These are phyloP conservation scores for Podila verticillata DNA, from an alignment of 192 early-diverging fungal species.

Conservation along the genomic window DNA sequence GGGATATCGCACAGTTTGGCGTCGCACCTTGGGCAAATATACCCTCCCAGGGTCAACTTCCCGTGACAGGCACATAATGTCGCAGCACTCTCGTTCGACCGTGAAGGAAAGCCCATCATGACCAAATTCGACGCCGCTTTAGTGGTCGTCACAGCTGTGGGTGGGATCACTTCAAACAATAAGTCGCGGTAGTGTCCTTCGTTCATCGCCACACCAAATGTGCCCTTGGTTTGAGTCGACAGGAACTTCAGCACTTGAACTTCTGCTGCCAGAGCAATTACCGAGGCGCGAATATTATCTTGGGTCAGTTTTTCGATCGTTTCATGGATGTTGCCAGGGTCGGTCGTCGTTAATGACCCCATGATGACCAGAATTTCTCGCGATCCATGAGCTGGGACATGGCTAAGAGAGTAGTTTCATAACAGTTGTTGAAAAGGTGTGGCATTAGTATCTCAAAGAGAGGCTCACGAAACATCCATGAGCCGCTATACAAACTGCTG, in stretches of 20 bases:
- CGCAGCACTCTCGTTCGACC: conserved; percentile 57
- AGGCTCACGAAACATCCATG: neutral
- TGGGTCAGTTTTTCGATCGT: conserved; percentile 75
- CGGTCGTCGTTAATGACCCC: conserved; percentile 91
- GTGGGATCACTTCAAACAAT: conserved; percentile 86
- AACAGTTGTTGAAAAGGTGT: neutral
- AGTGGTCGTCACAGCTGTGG: conserved; percentile 74
- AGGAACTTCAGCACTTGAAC: conserved; percentile 84
- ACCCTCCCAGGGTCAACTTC: conserved; percentile 74
- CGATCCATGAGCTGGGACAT: conserved; percentile 91
- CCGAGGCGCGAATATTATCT: conserved; percentile 82
- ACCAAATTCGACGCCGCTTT: conserved; percentile 75
- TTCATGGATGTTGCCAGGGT: conserved; percentile 90
- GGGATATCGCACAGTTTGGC: conserved; percentile 89
- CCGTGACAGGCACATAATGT: conserved; percentile 87
- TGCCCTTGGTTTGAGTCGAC: conserved; percentile 80
- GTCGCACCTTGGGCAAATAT: conserved; percentile 86
- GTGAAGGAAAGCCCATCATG: conserved; percentile 92
- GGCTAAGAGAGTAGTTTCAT: conserved; percentile 48
- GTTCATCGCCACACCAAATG: conserved; percentile 85
- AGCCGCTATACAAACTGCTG: neutral
- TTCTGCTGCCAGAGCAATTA: conserved; percentile 92
- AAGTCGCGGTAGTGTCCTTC: conserved; percentile 86
- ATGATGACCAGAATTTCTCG: conserved; percentile 89
- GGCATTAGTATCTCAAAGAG: neutral